phyloP scores from a whole-genome alignment of 805 yeast species.

The Saccharomycopsis microspora region DNA sequence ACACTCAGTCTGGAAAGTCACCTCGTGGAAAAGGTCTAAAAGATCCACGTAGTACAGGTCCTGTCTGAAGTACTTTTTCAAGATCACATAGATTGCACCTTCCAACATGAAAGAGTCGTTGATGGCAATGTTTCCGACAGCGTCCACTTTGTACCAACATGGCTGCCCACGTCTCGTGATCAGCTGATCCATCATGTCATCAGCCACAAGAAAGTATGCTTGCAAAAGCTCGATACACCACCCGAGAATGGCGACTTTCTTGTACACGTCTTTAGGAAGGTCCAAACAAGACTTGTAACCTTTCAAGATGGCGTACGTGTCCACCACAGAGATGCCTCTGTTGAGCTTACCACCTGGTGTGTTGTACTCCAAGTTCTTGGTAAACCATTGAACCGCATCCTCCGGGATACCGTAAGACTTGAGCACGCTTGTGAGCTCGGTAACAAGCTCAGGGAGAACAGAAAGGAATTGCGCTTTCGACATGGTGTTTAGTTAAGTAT shows the following conservation, averaged over 20 bases:
- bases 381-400: conserved; percentile 83
- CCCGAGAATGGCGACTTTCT: conserved; percentile 78
- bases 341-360: conserved; percentile 95
- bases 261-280: conserved; percentile 58
- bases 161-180: conserved; percentile 98
- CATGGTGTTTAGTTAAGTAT: not conserved
- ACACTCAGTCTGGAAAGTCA: conserved; percentile 93
- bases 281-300: conserved; percentile 47
- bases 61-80: conserved; percentile 77
- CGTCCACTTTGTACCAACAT: conserved; percentile 82
- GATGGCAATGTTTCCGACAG: conserved; percentile 88
- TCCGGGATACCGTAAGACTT: conserved; percentile 67
- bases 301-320: conserved; percentile 76
- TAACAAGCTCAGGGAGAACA: conserved; percentile 68
- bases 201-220: conserved; percentile 95
- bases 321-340: conserved; percentile 92
- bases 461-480: conserved; percentile 38
- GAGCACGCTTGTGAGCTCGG: conserved; percentile 56
- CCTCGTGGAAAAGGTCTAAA: conserved; percentile 91
- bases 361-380: conserved; percentile 63
- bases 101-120: conserved; percentile 96
- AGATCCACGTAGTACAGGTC: conserved; percentile 83
- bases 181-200: conserved; percentile 96
- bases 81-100: conserved; percentile 79
- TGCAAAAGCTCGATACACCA: conserved; percentile 94